phyloP scores from a whole-genome alignment of 805 yeast species.

The Yueomyces sp. region DNA sequence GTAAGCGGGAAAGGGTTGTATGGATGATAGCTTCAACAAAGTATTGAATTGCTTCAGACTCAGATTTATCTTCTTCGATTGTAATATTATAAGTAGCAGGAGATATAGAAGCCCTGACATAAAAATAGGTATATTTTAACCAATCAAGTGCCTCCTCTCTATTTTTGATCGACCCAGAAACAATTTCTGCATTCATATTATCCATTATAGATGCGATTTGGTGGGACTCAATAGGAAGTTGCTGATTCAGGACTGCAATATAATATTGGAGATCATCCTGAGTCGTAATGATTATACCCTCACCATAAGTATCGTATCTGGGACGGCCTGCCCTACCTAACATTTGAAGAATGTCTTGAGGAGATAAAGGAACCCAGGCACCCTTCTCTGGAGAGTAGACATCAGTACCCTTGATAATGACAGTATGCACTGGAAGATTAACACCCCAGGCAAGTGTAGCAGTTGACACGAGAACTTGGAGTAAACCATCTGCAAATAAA shows the following conservation, averaged over 20 bases:
- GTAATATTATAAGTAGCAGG: conserved; percentile 71
- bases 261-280: conserved; percentile 80
- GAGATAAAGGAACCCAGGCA: conserved; percentile 79
- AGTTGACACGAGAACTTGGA: conserved; percentile 77
- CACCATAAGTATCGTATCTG: conserved; percentile 81
- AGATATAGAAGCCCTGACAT: conserved; percentile 60
- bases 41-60: conserved; percentile 33
- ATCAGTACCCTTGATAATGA: conserved; percentile 85
- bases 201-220: conserved; percentile 59
- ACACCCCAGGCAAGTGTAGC: conserved; percentile 98
- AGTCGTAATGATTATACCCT: conserved; percentile 83
- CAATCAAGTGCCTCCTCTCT: conserved; percentile 63
- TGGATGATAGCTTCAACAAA: conserved; percentile 59
- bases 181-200: conserved; percentile 76
- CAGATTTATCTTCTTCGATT: conserved; percentile 34
- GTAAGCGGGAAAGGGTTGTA: conserved; percentile 54
- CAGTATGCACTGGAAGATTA: conserved; percentile 89
- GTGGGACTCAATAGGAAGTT: conserved; percentile 86
- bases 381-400: conserved; percentile 87
- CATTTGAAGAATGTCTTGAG: conserved; percentile 94
- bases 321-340: conserved; percentile 98
- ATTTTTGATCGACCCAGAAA: conserved; percentile 47
- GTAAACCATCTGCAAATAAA: conserved; percentile 73
- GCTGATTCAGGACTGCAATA: conserved; percentile 80
- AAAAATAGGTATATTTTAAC: conserved; percentile 70